These are phyloP conservation scores for Fusarium decemcellulare DNA, from an alignment of 2,329 filamentous ascomycete genomes.

Conservation along the genomic window DNA sequence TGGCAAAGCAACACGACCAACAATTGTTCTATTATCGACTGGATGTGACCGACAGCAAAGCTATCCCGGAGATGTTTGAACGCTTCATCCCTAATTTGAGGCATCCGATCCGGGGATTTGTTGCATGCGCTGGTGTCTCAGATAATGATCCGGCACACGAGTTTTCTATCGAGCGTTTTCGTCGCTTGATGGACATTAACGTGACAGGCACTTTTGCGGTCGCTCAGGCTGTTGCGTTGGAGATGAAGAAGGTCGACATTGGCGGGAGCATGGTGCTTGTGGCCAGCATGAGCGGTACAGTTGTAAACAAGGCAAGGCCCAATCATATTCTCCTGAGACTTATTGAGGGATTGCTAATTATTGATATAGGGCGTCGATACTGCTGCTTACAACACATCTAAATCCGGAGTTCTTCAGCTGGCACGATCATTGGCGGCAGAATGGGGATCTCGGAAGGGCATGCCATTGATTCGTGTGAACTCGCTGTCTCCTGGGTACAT, in stretches of 20 bases:
- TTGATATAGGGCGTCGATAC: slow-evolving; percentile 51
- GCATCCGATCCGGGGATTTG: slow-evolving; percentile 49
- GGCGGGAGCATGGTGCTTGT: slow-evolving; percentile 63
- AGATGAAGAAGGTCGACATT: slow-evolving; percentile 57
- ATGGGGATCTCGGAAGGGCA: slow-evolving; percentile 59
- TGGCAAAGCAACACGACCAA: not conserved
- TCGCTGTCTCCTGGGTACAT: slow-evolving; percentile 58
- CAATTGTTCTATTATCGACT: not conserved
- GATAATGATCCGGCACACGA: slow-evolving; percentile 45
- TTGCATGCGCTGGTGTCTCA: slow-evolving; percentile 51
- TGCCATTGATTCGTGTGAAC: slow-evolving; percentile 66
- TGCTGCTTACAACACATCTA: slow-evolving; percentile 67
- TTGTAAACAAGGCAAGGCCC: slow-evolving; percentile 52
- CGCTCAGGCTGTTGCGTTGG: slow-evolving; percentile 61
- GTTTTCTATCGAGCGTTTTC: slow-evolving; percentile 44
- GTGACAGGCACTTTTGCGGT: slow-evolving; percentile 64
- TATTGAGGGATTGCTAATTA: not conserved
- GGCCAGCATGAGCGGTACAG: slow-evolving; percentile 65
- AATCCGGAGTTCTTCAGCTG: slow-evolving; percentile 67
- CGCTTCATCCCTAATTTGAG: not conserved
- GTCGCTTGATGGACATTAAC: slow-evolving; percentile 56
- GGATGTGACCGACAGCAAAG: slow-evolving; percentile 1
- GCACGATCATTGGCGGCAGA: slow-evolving; percentile 66
- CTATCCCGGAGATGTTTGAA: not conserved
- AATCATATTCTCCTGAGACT: slow-evolving; percentile 32